Percentiles rank a stretch among this genome's conserved stretches.
These are phyloP conservation scores for Solanum okadae DNA, from an alignment of 257 asterid genomes.

Conservation along the genomic window DNA sequence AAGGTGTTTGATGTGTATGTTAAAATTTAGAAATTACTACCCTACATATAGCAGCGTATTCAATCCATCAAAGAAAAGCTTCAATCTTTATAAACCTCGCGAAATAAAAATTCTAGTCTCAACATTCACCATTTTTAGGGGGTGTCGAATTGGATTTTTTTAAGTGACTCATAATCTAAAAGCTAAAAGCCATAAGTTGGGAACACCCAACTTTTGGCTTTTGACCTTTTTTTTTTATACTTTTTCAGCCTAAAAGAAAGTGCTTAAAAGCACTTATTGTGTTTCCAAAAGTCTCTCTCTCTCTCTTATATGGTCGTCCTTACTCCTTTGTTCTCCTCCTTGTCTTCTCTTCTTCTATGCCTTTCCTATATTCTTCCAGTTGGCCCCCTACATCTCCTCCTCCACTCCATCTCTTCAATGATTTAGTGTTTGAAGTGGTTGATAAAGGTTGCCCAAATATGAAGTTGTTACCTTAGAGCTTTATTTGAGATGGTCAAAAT, in stretches of 20 bases:
- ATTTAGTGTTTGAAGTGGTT: background rate
- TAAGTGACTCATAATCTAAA: background rate
- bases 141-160: background rate
- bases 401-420: background rate
- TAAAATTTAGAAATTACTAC: background rate
- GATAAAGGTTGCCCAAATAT: background rate
- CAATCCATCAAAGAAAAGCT: background rate
- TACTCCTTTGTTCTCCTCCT: background rate
- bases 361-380: background rate
- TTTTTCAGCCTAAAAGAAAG: background rate
- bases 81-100: background rate
- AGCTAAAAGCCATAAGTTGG: background rate
- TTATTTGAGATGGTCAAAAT: background rate
- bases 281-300: background rate
- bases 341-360: background rate
- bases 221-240: background rate
- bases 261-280: background rate
- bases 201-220: background rate
- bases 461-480: background rate
- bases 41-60: background rate
- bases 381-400: background rate
- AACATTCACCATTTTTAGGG: background rate
- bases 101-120: background rate
- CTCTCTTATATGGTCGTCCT: background rate
- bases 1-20: background rate